Percentiles rank a stretch among this genome's conserved stretches.
These are phyloP conservation scores for Fistulifera pelliculosa DNA, from an alignment of 108 stramenopile genomes.

Conservation along the genomic window DNA sequence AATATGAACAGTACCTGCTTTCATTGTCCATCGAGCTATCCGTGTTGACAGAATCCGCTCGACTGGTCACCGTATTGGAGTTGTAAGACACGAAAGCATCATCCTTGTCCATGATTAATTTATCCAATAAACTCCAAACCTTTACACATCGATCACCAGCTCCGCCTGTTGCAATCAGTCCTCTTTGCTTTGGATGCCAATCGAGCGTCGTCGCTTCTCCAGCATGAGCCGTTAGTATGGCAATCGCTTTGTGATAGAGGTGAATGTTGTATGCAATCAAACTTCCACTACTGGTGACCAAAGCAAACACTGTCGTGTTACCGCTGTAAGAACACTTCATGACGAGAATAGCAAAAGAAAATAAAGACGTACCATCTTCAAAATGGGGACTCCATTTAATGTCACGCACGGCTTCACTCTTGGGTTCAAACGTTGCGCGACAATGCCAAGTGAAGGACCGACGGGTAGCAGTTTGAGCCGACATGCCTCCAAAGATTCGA, in stretches of 20 bases:
- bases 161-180: constrained; percentile 71
- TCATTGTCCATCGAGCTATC: constrained; percentile 32
- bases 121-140: constrained; percentile 6
- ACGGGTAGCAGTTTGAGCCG: constrained; percentile 4
- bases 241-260: constrained; percentile 31
- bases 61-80: constrained; percentile 29
- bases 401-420: constrained; percentile 75
- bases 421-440: constrained; percentile 52
- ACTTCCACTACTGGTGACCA: constrained; percentile 63
- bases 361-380: constrained; percentile 31
- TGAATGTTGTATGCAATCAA: constrained; percentile 66
- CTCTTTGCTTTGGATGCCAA: constrained; percentile 70
- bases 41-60: constrained; percentile 6
- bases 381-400: constrained; percentile 62
- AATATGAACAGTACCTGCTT: not conserved
- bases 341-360: not conserved
- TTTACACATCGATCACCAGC: constrained; percentile 68
- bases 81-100: constrained; percentile 13
- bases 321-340: not conserved
- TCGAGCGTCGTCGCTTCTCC: constrained; percentile 77
- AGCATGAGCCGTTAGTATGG: constrained; percentile 63
- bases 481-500: constrained; percentile 3
- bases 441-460: constrained; percentile 43
- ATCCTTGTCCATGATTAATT: constrained; percentile 16
- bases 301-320: constrained; percentile 50